These are phyloP conservation scores for Ajuga chamaepitys DNA, from an alignment of 257 asterid species.

Conservation along the genomic window DNA sequence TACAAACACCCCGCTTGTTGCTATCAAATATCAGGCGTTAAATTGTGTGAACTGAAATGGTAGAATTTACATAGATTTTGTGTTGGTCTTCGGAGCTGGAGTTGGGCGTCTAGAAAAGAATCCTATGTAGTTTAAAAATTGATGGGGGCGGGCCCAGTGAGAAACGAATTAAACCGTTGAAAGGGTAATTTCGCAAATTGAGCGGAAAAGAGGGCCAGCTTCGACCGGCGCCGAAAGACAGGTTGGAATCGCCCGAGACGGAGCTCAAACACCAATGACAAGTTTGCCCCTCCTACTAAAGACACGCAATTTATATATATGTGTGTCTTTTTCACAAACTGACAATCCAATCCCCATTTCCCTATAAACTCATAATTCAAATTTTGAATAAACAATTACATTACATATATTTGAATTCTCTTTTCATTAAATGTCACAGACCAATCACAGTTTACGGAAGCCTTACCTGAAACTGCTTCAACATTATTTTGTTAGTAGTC, in stretches of 20 bases:
- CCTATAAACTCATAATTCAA: slow-evolving; percentile 25
- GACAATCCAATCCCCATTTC: slow-evolving; percentile 40
- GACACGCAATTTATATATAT: slow-evolving; percentile 19
- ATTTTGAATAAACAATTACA: slow-evolving; percentile 26
- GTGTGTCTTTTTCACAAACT: slow-evolving; percentile 19
- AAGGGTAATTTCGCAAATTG: slow-evolving; percentile 27
- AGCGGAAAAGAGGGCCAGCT: slow-evolving; percentile 8
- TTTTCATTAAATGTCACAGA: slow-evolving; percentile 12
- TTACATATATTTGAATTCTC: neutral
- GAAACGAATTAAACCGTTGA: slow-evolving; percentile 37
- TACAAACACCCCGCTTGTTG: no score
- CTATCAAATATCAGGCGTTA: no score
- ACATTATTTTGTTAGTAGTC: neutral
- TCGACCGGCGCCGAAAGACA: slow-evolving; percentile 42
- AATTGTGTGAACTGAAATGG: no score
- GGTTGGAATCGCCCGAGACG: slow-evolving; percentile 39
- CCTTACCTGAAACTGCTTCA: slow-evolving; percentile 24
- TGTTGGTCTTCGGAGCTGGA: neutral
- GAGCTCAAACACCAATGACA: slow-evolving; percentile 39
- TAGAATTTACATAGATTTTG: no score
- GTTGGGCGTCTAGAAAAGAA: neutral
- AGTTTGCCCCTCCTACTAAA: slow-evolving; percentile 33
- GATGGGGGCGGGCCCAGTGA: slow-evolving; percentile 16
- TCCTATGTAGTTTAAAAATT: slow-evolving; percentile 22
- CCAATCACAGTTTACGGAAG: slow-evolving; percentile 21